phyloP scores from a whole-genome alignment of 805 yeast species.

The Tetrapisispora namnaoensis region DNA sequence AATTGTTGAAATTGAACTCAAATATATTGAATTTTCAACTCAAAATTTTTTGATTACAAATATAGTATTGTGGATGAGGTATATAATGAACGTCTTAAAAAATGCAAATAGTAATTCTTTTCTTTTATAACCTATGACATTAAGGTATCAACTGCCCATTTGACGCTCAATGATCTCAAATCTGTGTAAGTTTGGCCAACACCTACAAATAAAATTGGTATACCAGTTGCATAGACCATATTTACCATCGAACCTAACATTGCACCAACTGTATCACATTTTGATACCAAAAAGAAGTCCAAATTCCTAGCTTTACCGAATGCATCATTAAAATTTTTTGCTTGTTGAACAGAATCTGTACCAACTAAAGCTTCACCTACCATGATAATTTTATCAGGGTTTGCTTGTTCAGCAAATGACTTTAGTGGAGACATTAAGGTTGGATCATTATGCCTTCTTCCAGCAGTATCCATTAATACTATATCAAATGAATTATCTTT shows the following conservation, averaged over 20 bases:
- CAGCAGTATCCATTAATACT: slow-evolving; percentile 93
- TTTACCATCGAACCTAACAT: slow-evolving; percentile 94
- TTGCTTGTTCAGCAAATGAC: slow-evolving; percentile 89
- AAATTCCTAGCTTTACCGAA: slow-evolving; percentile 74
- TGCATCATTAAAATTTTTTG: slow-evolving; percentile 83
- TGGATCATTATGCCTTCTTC: slow-evolving; percentile 91
- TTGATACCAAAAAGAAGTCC: slow-evolving; percentile 86
- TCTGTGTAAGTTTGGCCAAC: slow-evolving; percentile 97
- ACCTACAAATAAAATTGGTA: slow-evolving; percentile 91
- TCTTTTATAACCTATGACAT: slow-evolving; percentile 40
- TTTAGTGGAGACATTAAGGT: slow-evolving; percentile 92
- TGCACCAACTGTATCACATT: slow-evolving; percentile 96
- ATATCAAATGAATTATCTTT: slow-evolving; percentile 62
- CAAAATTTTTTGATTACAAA: no score
- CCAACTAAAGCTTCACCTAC: slow-evolving; percentile 98
- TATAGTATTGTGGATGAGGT: no score
- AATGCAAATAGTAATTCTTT: background rate
- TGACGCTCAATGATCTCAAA: slow-evolving; percentile 78
- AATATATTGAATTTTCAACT: background rate
- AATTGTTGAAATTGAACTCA: background rate
- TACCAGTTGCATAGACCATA: slow-evolving; percentile 93
- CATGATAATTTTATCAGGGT: slow-evolving; percentile 95
- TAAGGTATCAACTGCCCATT: slow-evolving; percentile 82
- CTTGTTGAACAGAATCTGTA: slow-evolving; percentile 93
- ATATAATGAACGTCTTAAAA: no score